Percentiles rank a stretch among this genome's conserved stretches.
Conservation (phyloP, 495 filamentous ascomycete species). For the Rusavskia elegans region DNA sequence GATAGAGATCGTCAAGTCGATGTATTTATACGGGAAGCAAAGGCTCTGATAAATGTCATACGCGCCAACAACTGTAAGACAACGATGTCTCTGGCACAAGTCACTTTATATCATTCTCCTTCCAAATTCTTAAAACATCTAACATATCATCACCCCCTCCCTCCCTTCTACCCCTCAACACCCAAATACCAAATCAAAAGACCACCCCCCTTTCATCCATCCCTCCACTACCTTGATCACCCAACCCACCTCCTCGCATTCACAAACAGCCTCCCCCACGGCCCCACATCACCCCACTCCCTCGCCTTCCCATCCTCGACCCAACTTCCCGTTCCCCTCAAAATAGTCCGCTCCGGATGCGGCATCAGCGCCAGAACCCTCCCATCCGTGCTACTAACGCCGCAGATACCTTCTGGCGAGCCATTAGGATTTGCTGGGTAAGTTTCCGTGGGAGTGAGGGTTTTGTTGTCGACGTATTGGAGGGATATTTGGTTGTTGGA, state of each 20-base stretch:
- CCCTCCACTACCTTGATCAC: background rate
- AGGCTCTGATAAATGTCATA: no score
- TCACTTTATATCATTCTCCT: background rate
- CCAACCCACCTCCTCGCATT: constrained; percentile 3
- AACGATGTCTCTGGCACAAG: no score
- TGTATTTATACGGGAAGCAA: no score
- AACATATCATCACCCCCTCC: background rate
- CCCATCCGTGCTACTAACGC: constrained; percentile 63
- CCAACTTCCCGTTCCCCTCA: constrained; percentile 69
- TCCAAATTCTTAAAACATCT: background rate
- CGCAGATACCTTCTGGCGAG: constrained; percentile 72
- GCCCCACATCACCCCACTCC: constrained; percentile 73
- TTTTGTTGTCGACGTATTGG: constrained; percentile 69
- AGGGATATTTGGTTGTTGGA: constrained; percentile 50
- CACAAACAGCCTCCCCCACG: constrained; percentile 37
- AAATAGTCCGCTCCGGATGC: constrained; percentile 79
- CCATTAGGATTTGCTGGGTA: constrained; percentile 96
- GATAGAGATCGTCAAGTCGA: no score
- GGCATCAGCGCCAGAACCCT: constrained; percentile 91
- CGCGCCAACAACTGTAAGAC: no score
- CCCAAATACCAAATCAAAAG: background rate
- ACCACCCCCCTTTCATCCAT: no score
- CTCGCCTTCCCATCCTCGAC: constrained; percentile 35
- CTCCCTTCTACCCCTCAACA: background rate
- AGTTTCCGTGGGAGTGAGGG: constrained; percentile 50